Conservation (phyloP, 202 grass and related monocot species). For the Setaria viridis region DNA sequence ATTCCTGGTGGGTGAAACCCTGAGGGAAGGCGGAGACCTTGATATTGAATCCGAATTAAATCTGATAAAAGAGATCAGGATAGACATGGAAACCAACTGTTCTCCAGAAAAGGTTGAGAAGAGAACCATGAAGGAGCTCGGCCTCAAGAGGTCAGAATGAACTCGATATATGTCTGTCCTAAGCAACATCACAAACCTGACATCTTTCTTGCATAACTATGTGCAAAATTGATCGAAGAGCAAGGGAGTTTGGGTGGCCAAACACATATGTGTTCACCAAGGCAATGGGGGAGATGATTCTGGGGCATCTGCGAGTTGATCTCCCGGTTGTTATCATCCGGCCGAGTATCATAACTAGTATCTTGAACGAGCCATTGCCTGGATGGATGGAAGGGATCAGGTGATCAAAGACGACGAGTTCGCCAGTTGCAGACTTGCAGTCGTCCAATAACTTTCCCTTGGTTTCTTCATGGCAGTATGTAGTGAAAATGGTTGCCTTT, state of each 20-base stretch:
- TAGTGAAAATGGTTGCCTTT: not conserved
- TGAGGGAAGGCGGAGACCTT: slow-evolving; percentile 41
- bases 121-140: slow-evolving; percentile 68
- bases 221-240: slow-evolving; percentile 30
- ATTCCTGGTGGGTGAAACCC: slow-evolving; percentile 55
- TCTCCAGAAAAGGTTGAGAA: slow-evolving; percentile 39
- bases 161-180: not conserved
- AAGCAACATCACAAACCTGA: not conserved
- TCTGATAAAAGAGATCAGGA: slow-evolving; percentile 56
- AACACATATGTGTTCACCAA: slow-evolving; percentile 69
- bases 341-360: slow-evolving; percentile 59
- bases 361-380: slow-evolving; percentile 53
- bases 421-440: not conserved
- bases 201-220: not conserved
- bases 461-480: not conserved
- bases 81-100: slow-evolving; percentile 27
- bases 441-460: not conserved
- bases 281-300: slow-evolving; percentile 64
- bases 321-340: slow-evolving; percentile 52
- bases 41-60: slow-evolving; percentile 62
- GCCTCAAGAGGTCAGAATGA: slow-evolving; percentile 56
- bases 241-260: slow-evolving; percentile 59
- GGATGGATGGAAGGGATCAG: slow-evolving; percentile 70
- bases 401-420: not conserved
- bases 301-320: slow-evolving; percentile 46